phyloP scores from a whole-genome alignment of 768 basidiomycete genomes.

The Lanmaoa pseudosensibilis region DNA sequence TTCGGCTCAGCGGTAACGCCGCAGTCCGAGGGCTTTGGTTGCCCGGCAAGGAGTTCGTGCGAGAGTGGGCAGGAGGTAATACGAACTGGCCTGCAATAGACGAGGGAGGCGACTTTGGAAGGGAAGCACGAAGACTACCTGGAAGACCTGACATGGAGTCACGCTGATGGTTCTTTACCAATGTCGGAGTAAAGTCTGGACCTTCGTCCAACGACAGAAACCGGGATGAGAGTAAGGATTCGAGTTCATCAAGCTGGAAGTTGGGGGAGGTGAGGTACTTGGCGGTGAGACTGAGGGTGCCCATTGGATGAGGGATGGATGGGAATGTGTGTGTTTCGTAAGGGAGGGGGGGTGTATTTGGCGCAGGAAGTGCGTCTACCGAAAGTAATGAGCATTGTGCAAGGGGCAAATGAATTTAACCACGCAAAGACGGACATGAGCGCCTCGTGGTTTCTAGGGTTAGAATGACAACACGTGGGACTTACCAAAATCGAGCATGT shows the following conservation, averaged over 20 bases:
- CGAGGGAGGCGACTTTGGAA: constrained; percentile 48
- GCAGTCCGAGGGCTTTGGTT: constrained; percentile 38
- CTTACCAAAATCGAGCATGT: constrained; percentile 41
- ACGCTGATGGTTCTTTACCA: constrained; percentile 62
- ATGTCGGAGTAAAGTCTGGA: constrained; percentile 68
- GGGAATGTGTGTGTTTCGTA: constrained; percentile 63
- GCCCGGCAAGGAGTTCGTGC: constrained; percentile 39
- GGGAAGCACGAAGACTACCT: constrained; percentile 41
- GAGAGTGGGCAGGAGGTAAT: constrained; percentile 35
- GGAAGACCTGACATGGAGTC: constrained; percentile 51
- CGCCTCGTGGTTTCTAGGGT: constrained; percentile 32
- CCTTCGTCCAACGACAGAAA: constrained; percentile 71
- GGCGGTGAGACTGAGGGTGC: constrained; percentile 58
- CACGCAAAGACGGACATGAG: constrained; percentile 32
- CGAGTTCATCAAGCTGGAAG: constrained; percentile 75
- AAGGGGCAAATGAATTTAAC: constrained; percentile 2
- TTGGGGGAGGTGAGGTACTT: constrained; percentile 66
- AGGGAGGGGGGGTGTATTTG: constrained; percentile 40
- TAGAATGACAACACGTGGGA: constrained; percentile 20
- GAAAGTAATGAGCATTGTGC: constrained; percentile 10
- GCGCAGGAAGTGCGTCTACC: constrained; percentile 42
- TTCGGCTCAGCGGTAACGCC: constrained; percentile 37
- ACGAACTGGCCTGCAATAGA: constrained; percentile 48
- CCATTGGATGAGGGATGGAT: constrained; percentile 65
- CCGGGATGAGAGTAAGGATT: constrained; percentile 70